Percentiles rank a stretch among this genome's conserved stretches.
Evolutionary conservation across 129 eudicot genomes (phyloP).

Genomic region (Heracleum sosnowskyi): DNA sequence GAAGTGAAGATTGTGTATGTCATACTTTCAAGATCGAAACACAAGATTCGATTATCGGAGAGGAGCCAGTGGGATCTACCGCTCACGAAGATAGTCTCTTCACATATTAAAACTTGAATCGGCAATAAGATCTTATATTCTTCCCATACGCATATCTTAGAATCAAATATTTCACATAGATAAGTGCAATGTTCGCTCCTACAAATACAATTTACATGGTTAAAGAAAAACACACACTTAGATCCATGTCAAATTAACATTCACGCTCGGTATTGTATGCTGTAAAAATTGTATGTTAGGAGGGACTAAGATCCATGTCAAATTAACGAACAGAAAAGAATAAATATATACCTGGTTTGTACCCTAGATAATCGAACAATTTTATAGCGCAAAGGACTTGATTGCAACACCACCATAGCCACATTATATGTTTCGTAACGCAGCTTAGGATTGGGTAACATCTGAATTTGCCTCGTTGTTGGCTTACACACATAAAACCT

Average conservation of each 20-base stretch:
- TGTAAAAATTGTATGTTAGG: too few species aligned
- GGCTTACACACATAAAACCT: conserved; percentile 12
- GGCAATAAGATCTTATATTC: not conserved
- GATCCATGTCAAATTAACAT: too few species aligned
- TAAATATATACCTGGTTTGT: not conserved
- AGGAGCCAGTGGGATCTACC: not conserved
- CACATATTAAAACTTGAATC: too few species aligned
- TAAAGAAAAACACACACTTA: not conserved
- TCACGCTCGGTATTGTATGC: too few species aligned
- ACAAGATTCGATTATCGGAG: not conserved
- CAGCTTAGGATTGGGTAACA: conserved; percentile 6
- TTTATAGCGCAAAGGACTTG: not conserved
- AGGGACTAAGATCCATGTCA: not conserved
- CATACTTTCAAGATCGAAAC: not conserved
- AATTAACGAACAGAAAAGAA: not conserved
- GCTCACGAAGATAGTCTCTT: not conserved
- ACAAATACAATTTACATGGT: too few species aligned
- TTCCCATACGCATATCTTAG: conserved; percentile 3
- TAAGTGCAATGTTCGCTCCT: not conserved
- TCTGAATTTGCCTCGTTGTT: not conserved
- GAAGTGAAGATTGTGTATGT: not conserved
- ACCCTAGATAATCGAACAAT: not conserved
- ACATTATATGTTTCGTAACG: not conserved
- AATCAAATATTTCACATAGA: conserved; percentile 8
- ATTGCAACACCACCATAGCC: not conserved